Evolutionary conservation across 1,284 basidiomycete genomes (phyloP).

Genomic region (Trametes pubescens): DNA sequence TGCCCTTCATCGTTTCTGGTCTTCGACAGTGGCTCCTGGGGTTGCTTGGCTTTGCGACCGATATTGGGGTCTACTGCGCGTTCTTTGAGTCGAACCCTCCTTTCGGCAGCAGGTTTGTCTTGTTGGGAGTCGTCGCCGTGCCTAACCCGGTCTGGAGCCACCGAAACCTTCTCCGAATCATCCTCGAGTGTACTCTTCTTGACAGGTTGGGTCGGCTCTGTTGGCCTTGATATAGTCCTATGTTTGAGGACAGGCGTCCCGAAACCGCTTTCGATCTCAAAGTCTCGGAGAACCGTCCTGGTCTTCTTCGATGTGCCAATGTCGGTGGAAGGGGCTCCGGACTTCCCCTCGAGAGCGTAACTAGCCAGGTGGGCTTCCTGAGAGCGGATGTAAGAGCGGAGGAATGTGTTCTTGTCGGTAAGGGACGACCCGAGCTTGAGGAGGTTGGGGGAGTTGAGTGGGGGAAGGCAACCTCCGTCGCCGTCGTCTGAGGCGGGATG

Average conservation of each 20-base stretch:
- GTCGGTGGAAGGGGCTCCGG: slow-evolving; percentile 43
- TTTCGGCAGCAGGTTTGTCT: too few species aligned
- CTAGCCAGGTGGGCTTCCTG: slow-evolving; percentile 55
- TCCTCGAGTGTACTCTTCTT: background rate
- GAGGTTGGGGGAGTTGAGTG: slow-evolving; percentile 32
- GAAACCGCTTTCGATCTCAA: slow-evolving; percentile 50
- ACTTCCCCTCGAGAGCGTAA: slow-evolving; percentile 55
- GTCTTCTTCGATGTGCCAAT: slow-evolving; percentile 17
- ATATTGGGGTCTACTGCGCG: background rate
- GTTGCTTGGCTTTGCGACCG: background rate
- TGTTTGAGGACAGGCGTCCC: slow-evolving; percentile 67
- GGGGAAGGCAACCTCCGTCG: background rate
- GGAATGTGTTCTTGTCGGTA: slow-evolving; percentile 51
- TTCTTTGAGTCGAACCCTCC: too few species aligned
- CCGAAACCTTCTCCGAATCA: background rate
- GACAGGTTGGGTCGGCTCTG: background rate
- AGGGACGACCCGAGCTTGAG: slow-evolving; percentile 32
- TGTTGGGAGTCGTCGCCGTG: too few species aligned
- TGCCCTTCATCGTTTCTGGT: background rate
- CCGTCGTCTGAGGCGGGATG: background rate
- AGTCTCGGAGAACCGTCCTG: background rate
- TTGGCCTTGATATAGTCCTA: slow-evolving; percentile 36
- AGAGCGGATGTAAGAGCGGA: slow-evolving; percentile 57
- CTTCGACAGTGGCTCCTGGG: too few species aligned
- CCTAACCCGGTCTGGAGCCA: too few species aligned